These are phyloP conservation scores for Pyrus communis DNA, from an alignment of 306 rosid species.

Conservation along the genomic window DNA sequence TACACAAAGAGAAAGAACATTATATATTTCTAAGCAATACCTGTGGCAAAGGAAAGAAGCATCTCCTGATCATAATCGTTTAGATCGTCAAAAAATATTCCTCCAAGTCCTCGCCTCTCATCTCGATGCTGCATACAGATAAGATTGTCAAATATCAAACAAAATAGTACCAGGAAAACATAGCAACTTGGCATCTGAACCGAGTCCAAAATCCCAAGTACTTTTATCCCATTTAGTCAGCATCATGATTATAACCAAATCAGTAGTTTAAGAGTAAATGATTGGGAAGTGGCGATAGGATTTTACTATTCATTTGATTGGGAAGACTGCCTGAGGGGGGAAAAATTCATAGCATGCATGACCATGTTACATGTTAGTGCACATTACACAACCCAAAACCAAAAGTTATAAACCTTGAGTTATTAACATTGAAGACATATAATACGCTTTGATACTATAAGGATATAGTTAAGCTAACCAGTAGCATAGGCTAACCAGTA, in stretches of 20 bases:
- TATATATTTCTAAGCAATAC: constrained; percentile 28
- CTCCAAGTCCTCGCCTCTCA: constrained; percentile 96
- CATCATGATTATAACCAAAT: neutral
- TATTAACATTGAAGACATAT: neutral
- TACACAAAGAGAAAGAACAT: constrained; percentile 2
- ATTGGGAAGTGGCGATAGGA: neutral
- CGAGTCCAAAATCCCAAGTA: neutral
- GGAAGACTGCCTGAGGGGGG: neutral
- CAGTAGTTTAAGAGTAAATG: neutral
- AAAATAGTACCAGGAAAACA: neutral
- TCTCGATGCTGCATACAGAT: constrained; percentile 71
- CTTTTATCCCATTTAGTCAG: neutral
- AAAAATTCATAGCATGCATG: no score
- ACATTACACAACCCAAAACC: neutral
- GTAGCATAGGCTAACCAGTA: no score
- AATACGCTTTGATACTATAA: no score
- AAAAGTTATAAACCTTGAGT: neutral
- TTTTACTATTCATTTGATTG: neutral
- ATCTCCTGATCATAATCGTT: constrained; percentile 96
- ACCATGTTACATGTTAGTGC: no score
- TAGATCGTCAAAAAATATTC: constrained; percentile 92
- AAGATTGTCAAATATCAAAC: constrained; percentile 5
- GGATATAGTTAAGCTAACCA: no score
- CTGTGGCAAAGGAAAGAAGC: constrained; percentile 93
- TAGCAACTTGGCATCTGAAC: neutral